A percentile compares a stretch with the other conserved stretches of the same genome.
phyloP scores from a whole-genome alignment of 495 filamentous ascomycete species.

The Aspergillus hancockii region DNA sequence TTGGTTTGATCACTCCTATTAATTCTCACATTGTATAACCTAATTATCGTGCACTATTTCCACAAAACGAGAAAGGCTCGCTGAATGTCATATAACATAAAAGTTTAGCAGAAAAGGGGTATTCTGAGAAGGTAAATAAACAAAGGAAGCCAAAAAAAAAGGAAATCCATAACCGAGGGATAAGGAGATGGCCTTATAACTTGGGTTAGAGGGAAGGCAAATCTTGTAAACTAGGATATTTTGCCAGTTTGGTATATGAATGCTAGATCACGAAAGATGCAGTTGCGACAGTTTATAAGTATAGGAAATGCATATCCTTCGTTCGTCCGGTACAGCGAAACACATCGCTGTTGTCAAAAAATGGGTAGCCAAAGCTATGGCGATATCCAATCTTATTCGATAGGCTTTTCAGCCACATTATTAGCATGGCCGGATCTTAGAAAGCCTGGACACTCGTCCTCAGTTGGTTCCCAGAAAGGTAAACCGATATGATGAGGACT shows the following conservation, averaged over 20 bases:
- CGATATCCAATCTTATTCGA: neutral
- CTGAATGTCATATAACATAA: constrained; percentile 27
- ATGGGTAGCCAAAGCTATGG: neutral
- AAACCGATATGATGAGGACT: neutral
- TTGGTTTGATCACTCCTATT: constrained; percentile 2
- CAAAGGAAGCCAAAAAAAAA: constrained; percentile 21
- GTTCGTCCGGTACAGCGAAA: neutral
- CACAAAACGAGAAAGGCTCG: constrained; percentile 19
- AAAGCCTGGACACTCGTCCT: neutral
- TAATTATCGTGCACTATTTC: constrained; percentile 14
- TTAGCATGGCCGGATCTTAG: neutral
- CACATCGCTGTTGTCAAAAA: neutral
- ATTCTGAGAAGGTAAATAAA: constrained; percentile 35
- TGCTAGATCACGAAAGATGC: neutral
- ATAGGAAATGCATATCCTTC: neutral
- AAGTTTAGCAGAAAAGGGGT: constrained; percentile 37
- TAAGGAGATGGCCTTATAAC: constrained; percentile 12
- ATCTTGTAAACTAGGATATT: neutral
- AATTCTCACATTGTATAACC: constrained; percentile 16
- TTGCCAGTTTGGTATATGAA: neutral
- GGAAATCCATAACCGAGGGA: constrained; percentile 23
- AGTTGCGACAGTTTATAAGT: neutral
- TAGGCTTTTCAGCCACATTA: neutral
- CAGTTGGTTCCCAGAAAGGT: neutral
- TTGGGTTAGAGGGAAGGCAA: neutral